A percentile compares a stretch with the other conserved stretches of the same genome.
Conservation (phyloP, 768 basidiomycete genomes). For the Tricholoma saponaceum region DNA sequence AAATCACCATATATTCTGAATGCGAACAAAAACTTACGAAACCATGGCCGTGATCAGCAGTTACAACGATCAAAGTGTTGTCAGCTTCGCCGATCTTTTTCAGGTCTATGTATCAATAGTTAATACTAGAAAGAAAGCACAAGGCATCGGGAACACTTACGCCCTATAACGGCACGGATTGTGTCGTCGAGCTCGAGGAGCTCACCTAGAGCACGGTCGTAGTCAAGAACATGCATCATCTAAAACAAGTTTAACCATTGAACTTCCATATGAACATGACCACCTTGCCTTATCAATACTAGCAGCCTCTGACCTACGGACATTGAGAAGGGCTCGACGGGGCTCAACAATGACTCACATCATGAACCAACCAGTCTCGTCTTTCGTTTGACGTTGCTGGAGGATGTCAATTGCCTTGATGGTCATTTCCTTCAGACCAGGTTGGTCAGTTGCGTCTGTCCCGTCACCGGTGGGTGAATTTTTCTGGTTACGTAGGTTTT, state of each 20-base stretch:
- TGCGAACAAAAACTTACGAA: slow-evolving; percentile 28
- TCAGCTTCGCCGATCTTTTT: slow-evolving; percentile 39
- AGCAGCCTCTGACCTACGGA: slow-evolving; percentile 32
- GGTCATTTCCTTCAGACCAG: slow-evolving; percentile 46
- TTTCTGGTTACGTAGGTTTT: slow-evolving; percentile 32
- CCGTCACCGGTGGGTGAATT: slow-evolving; percentile 39
- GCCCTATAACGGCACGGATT: slow-evolving; percentile 36
- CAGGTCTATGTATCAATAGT: slow-evolving; percentile 26
- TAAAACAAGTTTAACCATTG: slow-evolving; percentile 5
- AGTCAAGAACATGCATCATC: slow-evolving; percentile 47
- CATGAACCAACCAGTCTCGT: slow-evolving; percentile 41
- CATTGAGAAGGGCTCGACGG: background rate
- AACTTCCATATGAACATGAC: background rate
- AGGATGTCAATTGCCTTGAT: slow-evolving; percentile 43
- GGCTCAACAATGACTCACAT: slow-evolving; percentile 22
- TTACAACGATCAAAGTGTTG: slow-evolving; percentile 39
- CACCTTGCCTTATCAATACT: slow-evolving; percentile 37
- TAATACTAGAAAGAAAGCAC: background rate
- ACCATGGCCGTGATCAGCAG: slow-evolving; percentile 45
- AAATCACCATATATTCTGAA: background rate
- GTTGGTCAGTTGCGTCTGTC: slow-evolving; percentile 38
- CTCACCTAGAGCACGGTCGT: slow-evolving; percentile 43
- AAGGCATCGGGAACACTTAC: slow-evolving; percentile 18
- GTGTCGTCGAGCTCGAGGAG: slow-evolving; percentile 43
- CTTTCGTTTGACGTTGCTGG: slow-evolving; percentile 30